Conservation (phyloP, 768 basidiomycete genomes). For the Macrolepiota fuliginosa region DNA sequence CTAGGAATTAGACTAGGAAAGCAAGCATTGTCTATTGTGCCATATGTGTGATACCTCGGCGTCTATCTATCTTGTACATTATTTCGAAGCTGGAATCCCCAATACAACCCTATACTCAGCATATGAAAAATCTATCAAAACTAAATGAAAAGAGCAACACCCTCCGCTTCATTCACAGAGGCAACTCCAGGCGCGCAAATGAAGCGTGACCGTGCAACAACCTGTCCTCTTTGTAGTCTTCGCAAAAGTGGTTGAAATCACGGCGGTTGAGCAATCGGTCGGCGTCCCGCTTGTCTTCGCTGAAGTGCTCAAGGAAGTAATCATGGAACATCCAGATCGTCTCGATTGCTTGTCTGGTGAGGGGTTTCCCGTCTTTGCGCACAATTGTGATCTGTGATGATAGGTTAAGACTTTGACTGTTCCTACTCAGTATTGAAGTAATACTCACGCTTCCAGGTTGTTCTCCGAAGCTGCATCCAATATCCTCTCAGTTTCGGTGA, state of each 20-base stretch:
- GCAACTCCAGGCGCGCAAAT: not conserved
- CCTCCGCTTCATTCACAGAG: not conserved
- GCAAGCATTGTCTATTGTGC: not conserved
- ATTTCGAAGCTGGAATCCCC: not conserved
- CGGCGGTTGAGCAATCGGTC: not conserved
- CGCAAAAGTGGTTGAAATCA: constrained; percentile 5
- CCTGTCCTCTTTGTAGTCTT: constrained; percentile 5
- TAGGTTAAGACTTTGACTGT: not conserved
- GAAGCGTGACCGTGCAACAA: not conserved
- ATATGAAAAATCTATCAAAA: not conserved
- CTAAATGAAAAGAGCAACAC: not conserved
- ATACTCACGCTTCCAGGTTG: constrained; percentile 3
- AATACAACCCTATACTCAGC: not conserved
- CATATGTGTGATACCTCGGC: not conserved
- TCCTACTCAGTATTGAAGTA: not conserved
- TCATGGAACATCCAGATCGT: constrained; percentile 7
- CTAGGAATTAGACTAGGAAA: not conserved
- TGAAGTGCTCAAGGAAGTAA: constrained; percentile 3
- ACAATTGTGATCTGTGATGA: not conserved
- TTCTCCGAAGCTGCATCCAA: not conserved
- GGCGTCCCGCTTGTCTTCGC: not conserved
- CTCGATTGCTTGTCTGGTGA: constrained; percentile 6
- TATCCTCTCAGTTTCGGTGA: not conserved
- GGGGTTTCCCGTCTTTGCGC: constrained; percentile 2
- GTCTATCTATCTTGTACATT: not conserved